These are phyloP conservation scores for Colletotrichum graminicola DNA, from an alignment of 2,329 filamentous ascomycete species.

Conservation along the genomic window DNA sequence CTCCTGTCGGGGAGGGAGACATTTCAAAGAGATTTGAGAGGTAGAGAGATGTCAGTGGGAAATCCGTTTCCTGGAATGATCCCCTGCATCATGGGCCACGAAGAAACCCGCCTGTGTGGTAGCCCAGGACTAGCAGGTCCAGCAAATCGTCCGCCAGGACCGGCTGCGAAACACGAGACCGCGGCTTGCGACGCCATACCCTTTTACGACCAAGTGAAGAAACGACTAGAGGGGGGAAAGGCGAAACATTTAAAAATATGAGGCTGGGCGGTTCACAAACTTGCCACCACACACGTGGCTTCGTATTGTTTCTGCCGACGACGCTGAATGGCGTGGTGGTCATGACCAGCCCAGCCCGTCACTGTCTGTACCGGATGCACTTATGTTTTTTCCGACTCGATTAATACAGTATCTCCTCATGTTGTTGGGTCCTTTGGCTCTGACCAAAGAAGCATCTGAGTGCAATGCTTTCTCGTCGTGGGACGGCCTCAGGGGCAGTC, in stretches of 20 bases:
- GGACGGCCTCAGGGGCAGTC: background rate
- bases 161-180: slow-evolving; percentile 1
- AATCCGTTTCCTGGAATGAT: background rate
- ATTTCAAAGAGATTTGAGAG: background rate
- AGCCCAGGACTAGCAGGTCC: background rate
- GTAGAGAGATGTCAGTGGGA: background rate
- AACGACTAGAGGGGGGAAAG: background rate
- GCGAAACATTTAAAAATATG: slow-evolving; percentile 3
- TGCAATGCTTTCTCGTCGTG: background rate
- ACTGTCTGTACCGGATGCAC: slow-evolving; percentile 7
- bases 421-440: background rate
- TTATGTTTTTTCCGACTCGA: slow-evolving; percentile 23
- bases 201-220: background rate
- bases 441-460: background rate
- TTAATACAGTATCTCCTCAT: slow-evolving; percentile 17
- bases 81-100: background rate
- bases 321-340: slow-evolving; percentile 13
- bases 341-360: background rate
- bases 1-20: too few relatives aligned
- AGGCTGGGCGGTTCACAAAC: slow-evolving; percentile 12
- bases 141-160: slow-evolving; percentile 7
- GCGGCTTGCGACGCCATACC: background rate
- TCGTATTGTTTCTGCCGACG: slow-evolving; percentile 21
- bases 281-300: slow-evolving; percentile 24
- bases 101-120: slow-evolving; percentile 7